A percentile compares a stretch with the other conserved stretches of the same genome.
phyloP scores from a whole-genome alignment of 2,329 filamentous ascomycete genomes.

The Cercospora citrullina region DNA sequence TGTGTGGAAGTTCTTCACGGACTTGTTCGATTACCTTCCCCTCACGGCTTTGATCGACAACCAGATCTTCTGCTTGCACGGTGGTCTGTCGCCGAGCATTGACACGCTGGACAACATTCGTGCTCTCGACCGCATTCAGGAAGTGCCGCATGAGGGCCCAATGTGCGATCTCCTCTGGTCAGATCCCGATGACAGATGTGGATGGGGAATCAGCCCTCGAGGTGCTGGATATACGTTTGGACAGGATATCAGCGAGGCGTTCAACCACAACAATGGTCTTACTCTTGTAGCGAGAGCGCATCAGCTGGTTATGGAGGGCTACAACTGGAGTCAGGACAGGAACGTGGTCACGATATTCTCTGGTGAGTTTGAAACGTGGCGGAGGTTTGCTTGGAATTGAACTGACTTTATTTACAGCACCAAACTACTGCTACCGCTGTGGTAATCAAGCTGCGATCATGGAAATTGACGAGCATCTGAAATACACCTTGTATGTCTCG shows the following conservation, averaged over 20 bases:
- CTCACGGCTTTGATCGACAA: conserved; percentile 97
- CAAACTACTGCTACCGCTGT: conserved; percentile 92
- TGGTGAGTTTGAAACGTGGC: conserved; percentile 52
- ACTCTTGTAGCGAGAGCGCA: conserved; percentile 94
- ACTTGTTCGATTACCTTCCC: conserved; percentile 97
- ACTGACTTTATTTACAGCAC: conserved; percentile 46
- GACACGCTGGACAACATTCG: conserved; percentile 95
- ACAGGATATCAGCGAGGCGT: conserved; percentile 96
- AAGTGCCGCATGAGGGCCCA: conserved; percentile 95
- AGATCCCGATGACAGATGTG: conserved; percentile 88
- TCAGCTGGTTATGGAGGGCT: conserved; percentile 98
- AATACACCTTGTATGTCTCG: conserved; percentile 92
- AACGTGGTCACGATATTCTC: conserved; percentile 99
- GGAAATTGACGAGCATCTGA: conserved; percentile 99
- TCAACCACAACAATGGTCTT: conserved; percentile 98
- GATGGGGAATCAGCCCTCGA: conserved; percentile 66
- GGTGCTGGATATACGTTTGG: conserved; percentile 69
- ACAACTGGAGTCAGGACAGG: conserved; percentile 98
- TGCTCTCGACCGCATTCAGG: conserved; percentile 92
- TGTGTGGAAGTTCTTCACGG: conserved; percentile 99
- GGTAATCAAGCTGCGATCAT: conserved; percentile 99
- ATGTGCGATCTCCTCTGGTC: conserved; percentile 99
- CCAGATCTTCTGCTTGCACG: conserved; percentile 98
- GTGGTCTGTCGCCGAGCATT: conserved; percentile 92
- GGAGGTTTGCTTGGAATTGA: background rate